Evolutionary conservation across 2,329 filamentous ascomycete species (phyloP), one percentile per base, ranked within the genome.

Genomic region (Chaetothyriales sp.): DNA sequence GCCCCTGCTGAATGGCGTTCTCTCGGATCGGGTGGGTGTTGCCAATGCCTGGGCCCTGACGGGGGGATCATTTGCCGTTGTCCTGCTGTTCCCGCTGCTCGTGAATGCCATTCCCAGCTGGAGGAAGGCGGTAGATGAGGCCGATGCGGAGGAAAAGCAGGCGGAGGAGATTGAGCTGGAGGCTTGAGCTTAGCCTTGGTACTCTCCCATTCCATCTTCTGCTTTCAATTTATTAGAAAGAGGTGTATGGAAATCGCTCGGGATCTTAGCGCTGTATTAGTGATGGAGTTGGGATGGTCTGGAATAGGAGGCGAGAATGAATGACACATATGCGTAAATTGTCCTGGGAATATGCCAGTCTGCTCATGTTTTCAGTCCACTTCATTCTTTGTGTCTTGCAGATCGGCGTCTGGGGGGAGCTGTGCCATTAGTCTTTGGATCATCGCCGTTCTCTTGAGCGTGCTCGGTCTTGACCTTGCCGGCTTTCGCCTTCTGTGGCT

Each of bases 391-490:
- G 22, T 25, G 22, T 25, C 22, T 25, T 25, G 22, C 6, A 25
- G 22, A 6, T 25, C 22, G 22, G 22, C 22, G 22, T 25, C 22
- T 25, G 22, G 22, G 6, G 22, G 5, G 3, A n/a, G 43, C 43
- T 19, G 43, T 44, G 43, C 43, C 7, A 19, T 44, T 44, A n/a
- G 43, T 54, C 45, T 6, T 25, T 25, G 22, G 22, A 13, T 53
- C 48, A 9, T 29, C 43, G 1, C 22, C 51, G 43, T 57, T 52
- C 19, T 51, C 44, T 46, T 62, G 59, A 37, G 64, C 60, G 5
- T 50, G 51, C 47, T 67, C 65, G 9, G 60, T 48, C 5, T 51
- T 62, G 53, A 67, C 66, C 37, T 53, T 58, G 44, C 52, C 51
- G 20, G 46, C 50, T 45, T 51, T 53, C 15, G 55, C 47, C 25